phyloP scores from a whole-genome alignment of 2,329 filamentous ascomycete species.

The Paecilomyces variotii region DNA sequence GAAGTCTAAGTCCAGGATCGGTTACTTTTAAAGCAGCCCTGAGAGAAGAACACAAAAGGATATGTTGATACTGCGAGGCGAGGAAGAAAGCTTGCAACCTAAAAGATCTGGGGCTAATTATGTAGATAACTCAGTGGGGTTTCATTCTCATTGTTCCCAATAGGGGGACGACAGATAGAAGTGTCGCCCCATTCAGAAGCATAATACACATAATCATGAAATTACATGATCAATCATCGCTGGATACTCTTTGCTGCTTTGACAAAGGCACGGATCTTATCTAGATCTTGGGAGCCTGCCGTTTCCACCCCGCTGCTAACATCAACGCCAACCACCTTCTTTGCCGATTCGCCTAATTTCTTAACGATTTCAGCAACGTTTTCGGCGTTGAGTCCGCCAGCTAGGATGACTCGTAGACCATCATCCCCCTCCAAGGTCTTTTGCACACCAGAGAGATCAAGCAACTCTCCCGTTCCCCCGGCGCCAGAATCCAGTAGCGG shows the following conservation, averaged over 20 bases:
- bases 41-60: not conserved
- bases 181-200: not conserved
- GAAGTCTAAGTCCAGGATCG: not conserved
- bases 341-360: slow-evolving; percentile 51
- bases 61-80: not conserved
- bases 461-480: slow-evolving; percentile 69
- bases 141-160: not conserved
- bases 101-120: not conserved
- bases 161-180: not conserved
- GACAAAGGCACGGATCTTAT: slow-evolving; percentile 75
- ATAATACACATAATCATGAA: not conserved
- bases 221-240: slow-evolving; percentile 11
- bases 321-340: slow-evolving; percentile 73
- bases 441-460: slow-evolving; percentile 65
- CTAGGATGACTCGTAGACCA: slow-evolving; percentile 69
- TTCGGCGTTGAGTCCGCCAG: slow-evolving; percentile 72
- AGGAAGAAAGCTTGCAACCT: not conserved
- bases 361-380: slow-evolving; percentile 65
- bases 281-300: slow-evolving; percentile 68
- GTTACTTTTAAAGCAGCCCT: not conserved
- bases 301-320: slow-evolving; percentile 91
- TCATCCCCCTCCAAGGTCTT: slow-evolving; percentile 57
- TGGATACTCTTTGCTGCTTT: slow-evolving; percentile 56
- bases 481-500: slow-evolving; percentile 81
- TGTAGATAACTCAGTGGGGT: not conserved